These are phyloP conservation scores for Triticum urartu DNA, from an alignment of 176 grass and related monocot genomes.

Conservation along the genomic window DNA sequence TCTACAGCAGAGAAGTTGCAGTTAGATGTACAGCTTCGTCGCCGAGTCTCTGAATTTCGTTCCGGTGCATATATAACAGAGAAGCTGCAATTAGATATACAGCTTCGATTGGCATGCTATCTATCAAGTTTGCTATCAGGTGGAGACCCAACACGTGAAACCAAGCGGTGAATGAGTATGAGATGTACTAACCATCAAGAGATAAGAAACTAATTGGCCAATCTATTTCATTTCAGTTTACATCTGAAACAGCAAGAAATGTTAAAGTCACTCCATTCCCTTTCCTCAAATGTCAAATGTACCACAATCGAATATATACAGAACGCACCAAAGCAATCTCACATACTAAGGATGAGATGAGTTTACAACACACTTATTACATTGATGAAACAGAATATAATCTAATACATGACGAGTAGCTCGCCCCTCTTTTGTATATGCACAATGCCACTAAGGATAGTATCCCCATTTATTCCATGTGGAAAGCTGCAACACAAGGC, in stretches of 20 bases:
- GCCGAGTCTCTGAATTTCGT: too few relatives aligned
- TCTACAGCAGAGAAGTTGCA: too few relatives aligned
- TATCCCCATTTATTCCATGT: constrained; percentile 39
- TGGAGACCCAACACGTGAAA: too few relatives aligned
- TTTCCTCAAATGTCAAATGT: neutral
- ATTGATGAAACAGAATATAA: constrained; percentile 14
- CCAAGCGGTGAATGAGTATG: too few relatives aligned
- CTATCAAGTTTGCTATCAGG: too few relatives aligned
- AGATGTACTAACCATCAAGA: too few relatives aligned
- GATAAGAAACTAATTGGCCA: too few relatives aligned
- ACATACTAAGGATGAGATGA: neutral
- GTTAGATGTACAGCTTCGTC: too few relatives aligned
- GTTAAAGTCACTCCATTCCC: neutral
- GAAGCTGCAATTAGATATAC: too few relatives aligned
- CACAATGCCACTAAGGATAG: constrained; percentile 17
- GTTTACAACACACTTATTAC: constrained; percentile 32
- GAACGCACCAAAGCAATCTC: neutral
- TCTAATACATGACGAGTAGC: constrained; percentile 18
- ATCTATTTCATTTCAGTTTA: neutral
- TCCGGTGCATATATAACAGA: too few relatives aligned
- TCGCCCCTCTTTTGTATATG: neutral
- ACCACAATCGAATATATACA: neutral
- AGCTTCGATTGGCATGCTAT: too few relatives aligned
- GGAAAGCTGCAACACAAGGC: constrained; percentile 4
- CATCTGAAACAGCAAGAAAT: neutral